These are phyloP conservation scores for Thelonectria blattea DNA, from an alignment of 2,329 filamentous ascomycete genomes.

Conservation along the genomic window DNA sequence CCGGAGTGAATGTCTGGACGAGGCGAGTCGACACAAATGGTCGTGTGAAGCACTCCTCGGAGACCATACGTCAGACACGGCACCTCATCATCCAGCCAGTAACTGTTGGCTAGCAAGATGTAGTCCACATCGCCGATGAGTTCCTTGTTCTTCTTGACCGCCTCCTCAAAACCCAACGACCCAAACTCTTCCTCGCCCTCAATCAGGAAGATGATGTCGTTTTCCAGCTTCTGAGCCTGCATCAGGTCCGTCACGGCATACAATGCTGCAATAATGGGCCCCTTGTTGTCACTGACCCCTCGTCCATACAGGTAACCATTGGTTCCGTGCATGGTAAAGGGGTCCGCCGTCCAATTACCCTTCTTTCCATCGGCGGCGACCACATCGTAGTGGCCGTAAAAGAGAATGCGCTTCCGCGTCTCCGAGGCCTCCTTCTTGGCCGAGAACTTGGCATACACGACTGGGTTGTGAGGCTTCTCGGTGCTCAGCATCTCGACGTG, in stretches of 20 bases:
- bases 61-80: slow-evolving; percentile 95
- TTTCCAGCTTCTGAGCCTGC: slow-evolving; percentile 80
- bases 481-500: slow-evolving; percentile 90
- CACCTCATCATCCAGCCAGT: slow-evolving; percentile 96
- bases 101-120: slow-evolving; percentile 94
- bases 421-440: slow-evolving; percentile 71
- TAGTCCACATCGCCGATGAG: slow-evolving; percentile 92
- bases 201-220: slow-evolving; percentile 91
- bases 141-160: slow-evolving; percentile 78
- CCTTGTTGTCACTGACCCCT: slow-evolving; percentile 98
- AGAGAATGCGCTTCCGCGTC: slow-evolving; percentile 83
- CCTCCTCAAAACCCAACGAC: slow-evolving; percentile 86
- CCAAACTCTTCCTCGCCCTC: slow-evolving; percentile 97
- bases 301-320: slow-evolving; percentile 95
- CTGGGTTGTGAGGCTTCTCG: slow-evolving; percentile 79
- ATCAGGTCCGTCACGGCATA: slow-evolving; percentile 92
- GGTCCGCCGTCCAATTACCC: slow-evolving; percentile 84
- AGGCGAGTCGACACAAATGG: slow-evolving; percentile 83
- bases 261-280: slow-evolving; percentile 89
- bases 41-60: slow-evolving; percentile 91
- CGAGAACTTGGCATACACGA: slow-evolving; percentile 89
- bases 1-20: slow-evolving; percentile 92
- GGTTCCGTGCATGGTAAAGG: slow-evolving; percentile 86
- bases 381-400: slow-evolving; percentile 98
- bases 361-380: slow-evolving; percentile 86